phyloP scores from a whole-genome alignment of 75 land plant species.

The Pseudotsuga menziesii region DNA sequence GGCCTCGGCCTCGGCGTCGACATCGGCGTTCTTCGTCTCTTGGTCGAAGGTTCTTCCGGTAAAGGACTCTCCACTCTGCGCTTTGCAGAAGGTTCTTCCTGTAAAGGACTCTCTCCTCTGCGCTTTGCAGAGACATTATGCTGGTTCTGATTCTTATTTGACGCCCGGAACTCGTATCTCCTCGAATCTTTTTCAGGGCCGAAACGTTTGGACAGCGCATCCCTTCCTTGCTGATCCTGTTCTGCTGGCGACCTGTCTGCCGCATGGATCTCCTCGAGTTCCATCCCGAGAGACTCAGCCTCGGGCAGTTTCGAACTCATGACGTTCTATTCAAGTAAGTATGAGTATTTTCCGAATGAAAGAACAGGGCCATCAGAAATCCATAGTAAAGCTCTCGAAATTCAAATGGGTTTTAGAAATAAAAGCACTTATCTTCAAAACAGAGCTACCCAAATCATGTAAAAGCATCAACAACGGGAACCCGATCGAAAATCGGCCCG shows the following conservation, averaged over 20 bases:
- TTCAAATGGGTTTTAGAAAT: too few species aligned
- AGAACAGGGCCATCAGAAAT: background rate
- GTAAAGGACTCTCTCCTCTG: background rate
- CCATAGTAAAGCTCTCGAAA: background rate
- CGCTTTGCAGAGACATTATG: background rate
- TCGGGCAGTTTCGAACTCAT: constrained; percentile 3
- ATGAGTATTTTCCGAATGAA: background rate
- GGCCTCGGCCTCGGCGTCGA: background rate
- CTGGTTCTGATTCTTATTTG: background rate
- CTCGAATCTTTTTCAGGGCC: background rate
- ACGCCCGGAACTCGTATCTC: background rate
- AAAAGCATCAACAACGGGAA: background rate
- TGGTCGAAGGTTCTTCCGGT: background rate
- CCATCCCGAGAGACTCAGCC: background rate
- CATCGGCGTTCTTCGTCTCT: background rate
- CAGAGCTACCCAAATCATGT: background rate
- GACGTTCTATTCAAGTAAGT: too few species aligned
- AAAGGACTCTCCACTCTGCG: background rate
- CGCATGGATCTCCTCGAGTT: too few species aligned
- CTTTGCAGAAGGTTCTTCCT: background rate
- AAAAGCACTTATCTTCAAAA: background rate
- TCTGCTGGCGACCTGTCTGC: background rate
- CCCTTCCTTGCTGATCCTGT: background rate
- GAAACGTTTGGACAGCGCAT: background rate
- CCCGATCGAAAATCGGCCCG: background rate